Evolutionary conservation across 1,284 basidiomycete genomes (phyloP).

Genomic region (Ustilago shanxiensis): DNA sequence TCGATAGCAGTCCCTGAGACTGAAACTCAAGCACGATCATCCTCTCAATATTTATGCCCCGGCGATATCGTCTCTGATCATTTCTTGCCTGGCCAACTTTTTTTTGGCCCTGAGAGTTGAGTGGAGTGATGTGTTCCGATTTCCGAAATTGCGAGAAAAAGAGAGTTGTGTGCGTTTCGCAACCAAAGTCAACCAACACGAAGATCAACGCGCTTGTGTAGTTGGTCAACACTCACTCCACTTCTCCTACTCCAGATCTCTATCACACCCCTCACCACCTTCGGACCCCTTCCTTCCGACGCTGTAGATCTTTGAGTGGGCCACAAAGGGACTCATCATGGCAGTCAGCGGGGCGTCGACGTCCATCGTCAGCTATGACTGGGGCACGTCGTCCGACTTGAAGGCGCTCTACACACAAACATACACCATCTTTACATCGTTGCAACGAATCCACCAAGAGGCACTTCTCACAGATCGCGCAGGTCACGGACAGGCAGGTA

Average conservation of each 20-base stretch:
- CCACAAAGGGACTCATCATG: slow-evolving; percentile 13
- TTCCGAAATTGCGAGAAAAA: slow-evolving; percentile 17
- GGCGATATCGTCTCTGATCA: background rate
- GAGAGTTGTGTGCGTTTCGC: background rate
- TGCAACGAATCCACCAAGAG: slow-evolving; percentile 57
- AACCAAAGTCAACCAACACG: slow-evolving; percentile 15
- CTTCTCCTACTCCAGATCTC: background rate
- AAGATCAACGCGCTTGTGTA: slow-evolving; percentile 11
- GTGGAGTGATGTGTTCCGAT: slow-evolving; percentile 17
- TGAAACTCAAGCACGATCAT: no score
- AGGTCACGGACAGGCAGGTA: slow-evolving; percentile 14
- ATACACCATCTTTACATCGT: slow-evolving; percentile 64
- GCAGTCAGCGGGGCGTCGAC: slow-evolving; percentile 15
- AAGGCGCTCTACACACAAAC: slow-evolving; percentile 59
- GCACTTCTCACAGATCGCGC: slow-evolving; percentile 28
- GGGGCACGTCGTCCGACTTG: slow-evolving; percentile 50
- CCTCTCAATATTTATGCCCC: no score
- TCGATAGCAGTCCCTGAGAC: no score
- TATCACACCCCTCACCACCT: slow-evolving; percentile 1
- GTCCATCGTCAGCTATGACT: slow-evolving; percentile 48
- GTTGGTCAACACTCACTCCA: background rate
- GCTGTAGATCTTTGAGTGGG: background rate
- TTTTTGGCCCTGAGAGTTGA: no score
- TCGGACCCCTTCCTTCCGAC: background rate
- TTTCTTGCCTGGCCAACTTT: no score